These are phyloP conservation scores for Theileria luwenshuni DNA, from an alignment of 169 alveolate species.

Conservation along the genomic window DNA sequence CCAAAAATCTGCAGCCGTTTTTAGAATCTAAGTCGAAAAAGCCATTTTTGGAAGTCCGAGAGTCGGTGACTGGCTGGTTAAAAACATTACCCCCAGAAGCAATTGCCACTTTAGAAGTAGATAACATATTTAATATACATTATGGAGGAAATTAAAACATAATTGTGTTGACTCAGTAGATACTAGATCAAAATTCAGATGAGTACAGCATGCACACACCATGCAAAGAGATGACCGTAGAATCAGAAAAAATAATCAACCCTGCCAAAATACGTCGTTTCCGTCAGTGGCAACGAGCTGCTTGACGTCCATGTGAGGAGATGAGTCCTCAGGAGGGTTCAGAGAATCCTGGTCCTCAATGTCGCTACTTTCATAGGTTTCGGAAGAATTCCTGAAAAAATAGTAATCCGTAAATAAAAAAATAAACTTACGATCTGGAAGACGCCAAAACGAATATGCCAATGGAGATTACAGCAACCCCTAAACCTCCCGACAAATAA, in stretches of 20 bases:
- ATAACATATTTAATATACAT: too few species aligned
- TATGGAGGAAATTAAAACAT: too few species aligned
- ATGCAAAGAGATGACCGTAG: neutral
- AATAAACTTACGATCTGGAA: conserved; percentile 49
- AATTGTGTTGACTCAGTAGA: too few species aligned
- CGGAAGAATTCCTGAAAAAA: neutral
- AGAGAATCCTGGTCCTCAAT: conserved; percentile 16
- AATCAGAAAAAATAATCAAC: neutral
- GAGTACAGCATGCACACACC: conserved; percentile 18
- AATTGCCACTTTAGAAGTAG: too few species aligned
- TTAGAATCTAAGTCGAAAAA: too few species aligned
- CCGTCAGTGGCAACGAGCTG: conserved; percentile 66
- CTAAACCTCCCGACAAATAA: conserved; percentile 58
- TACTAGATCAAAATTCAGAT: too few species aligned
- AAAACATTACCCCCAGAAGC: too few species aligned
- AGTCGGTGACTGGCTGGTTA: too few species aligned
- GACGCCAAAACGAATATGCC: conserved; percentile 56
- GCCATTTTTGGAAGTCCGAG: too few species aligned
- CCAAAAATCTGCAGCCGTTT: too few species aligned
- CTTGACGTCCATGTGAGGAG: conserved; percentile 61
- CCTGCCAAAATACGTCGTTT: conserved; percentile 69
- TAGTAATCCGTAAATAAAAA: neutral
- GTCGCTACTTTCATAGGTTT: conserved; percentile 25
- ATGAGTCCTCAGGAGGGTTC: conserved; percentile 14
- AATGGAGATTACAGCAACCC: conserved; percentile 27